Percentiles rank a stretch among this genome's conserved stretches.
phyloP scores from a whole-genome alignment of 257 asterid genomes.

The Gardenia jasminoides region DNA sequence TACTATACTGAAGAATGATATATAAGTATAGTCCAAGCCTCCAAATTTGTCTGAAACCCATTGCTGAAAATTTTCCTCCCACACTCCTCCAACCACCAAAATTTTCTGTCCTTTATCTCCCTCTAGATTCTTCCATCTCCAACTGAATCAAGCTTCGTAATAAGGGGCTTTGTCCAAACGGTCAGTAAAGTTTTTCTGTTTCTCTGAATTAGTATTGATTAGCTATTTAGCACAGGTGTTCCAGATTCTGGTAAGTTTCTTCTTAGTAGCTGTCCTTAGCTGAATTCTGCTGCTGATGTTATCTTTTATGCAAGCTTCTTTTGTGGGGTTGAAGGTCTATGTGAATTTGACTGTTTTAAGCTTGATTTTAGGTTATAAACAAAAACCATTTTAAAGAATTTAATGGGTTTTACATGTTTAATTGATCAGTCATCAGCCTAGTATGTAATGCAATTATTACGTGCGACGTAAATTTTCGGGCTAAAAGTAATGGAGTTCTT shows the following conservation, averaged over 20 bases:
- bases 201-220: not conserved
- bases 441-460: not conserved
- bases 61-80: constrained; percentile 8
- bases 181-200: not conserved
- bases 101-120: not conserved
- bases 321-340: not conserved
- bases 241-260: not conserved
- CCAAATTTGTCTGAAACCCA: constrained; percentile 13
- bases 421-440: not conserved
- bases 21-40: constrained; percentile 11
- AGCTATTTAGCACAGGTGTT: not conserved
- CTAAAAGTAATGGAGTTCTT: not conserved
- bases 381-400: not conserved
- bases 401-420: constrained; percentile 6
- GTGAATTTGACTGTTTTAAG: constrained; percentile 1
- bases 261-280: not conserved
- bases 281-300: not conserved
- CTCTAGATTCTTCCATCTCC: constrained; percentile 17
- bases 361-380: not conserved
- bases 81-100: constrained; percentile 22
- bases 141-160: constrained; percentile 5
- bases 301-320: not conserved
- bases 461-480: not conserved
- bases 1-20: not conserved
- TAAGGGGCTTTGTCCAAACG: not conserved